These are phyloP conservation scores for Ceratocystis diversiconidia DNA, from an alignment of 2,329 filamentous ascomycete species.

Conservation along the genomic window DNA sequence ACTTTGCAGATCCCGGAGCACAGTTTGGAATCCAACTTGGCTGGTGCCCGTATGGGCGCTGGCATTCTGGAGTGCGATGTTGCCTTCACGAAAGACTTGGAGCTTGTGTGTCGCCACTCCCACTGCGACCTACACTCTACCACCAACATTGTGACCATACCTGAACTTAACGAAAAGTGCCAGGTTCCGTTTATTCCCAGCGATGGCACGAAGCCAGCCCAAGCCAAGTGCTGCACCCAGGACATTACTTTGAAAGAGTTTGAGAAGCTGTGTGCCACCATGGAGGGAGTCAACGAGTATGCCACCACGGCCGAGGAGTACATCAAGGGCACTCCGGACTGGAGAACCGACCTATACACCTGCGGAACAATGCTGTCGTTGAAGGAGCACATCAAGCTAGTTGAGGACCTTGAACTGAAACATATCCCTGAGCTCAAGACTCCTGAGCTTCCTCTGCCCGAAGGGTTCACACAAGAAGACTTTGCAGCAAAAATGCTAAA, in stretches of 20 bases:
- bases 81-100: slow-evolving; percentile 47
- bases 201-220: slow-evolving; percentile 35
- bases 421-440: slow-evolving; percentile 57
- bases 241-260: slow-evolving; percentile 57
- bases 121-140: slow-evolving; percentile 56
- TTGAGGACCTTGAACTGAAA: slow-evolving; percentile 43
- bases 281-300: slow-evolving; percentile 48
- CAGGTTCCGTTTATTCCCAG: slow-evolving; percentile 46
- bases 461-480: slow-evolving; percentile 47
- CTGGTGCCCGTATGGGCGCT: slow-evolving; percentile 52
- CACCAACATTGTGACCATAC: slow-evolving; percentile 49
- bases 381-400: slow-evolving; percentile 46
- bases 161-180: slow-evolving; percentile 51
- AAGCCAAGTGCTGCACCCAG: slow-evolving; percentile 55
- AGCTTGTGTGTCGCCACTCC: slow-evolving; percentile 54
- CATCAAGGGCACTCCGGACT: slow-evolving; percentile 43
- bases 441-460: slow-evolving; percentile 54
- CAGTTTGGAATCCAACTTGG: slow-evolving; percentile 42
- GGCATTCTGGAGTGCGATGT: slow-evolving; percentile 56
- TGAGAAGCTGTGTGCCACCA: slow-evolving; percentile 54
- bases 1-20: slow-evolving; percentile 52
- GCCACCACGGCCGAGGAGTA: slow-evolving; percentile 45
- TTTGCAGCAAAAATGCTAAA: slow-evolving; percentile 53
- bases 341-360: slow-evolving; percentile 52
- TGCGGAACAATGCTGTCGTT: slow-evolving; percentile 50